Base-by-base conservation (phyloP, 2,329 filamentous ascomycete genomes). In the Aurifilum marmelostoma region DNA sequence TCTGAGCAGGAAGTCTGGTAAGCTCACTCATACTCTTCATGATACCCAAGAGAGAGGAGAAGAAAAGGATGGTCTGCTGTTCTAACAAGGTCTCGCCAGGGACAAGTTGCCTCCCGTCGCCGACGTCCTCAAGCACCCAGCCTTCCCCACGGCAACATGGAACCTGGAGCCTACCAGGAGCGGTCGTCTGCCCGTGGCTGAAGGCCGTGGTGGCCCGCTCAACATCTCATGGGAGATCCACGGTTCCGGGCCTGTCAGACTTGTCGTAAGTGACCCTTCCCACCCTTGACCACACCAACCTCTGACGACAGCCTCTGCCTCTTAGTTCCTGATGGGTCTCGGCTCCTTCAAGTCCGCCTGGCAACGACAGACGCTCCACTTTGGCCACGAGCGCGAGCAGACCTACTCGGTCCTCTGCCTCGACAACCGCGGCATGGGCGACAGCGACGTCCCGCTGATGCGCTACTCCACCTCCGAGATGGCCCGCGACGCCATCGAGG, bases 401-500 rank as follows among this genome's bases (percentile, higher is more conserved):
- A 82, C 85, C 72, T 97, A 94, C 81, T 90, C 91, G 0, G 90
- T 89, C 67, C 85, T 97, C 8, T 80, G 96, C 67, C 83, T 93
- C 73, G 94, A 97, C 82, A 97, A 97, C 80, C 88, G 94, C 73
- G 93, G 94, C 72, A 91, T 97, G 76, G 94, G 94, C 68, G 86
- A 86, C 71, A 93, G 91, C 63, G 91, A 92, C 80, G 94, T 92
- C 78, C 94, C 94, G 0, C 76, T 92, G 29, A 83, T 86, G 74
- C 88, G 92, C 56, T 97, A 97, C 82, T 91, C 91, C 39, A 96
- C 93, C 2, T 90, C 87, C 52, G 91, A 92, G 74, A 97, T 97
- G 93, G 94, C 94, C 29, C 87, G 84, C 70, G 94, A 97, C 80
- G 79, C 87, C 32, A 76, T 94, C 72, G 92, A 96, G 75, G 81